phyloP scores from a whole-genome alignment of 768 basidiomycete species.

The Strobilomyces echinocephalus region DNA sequence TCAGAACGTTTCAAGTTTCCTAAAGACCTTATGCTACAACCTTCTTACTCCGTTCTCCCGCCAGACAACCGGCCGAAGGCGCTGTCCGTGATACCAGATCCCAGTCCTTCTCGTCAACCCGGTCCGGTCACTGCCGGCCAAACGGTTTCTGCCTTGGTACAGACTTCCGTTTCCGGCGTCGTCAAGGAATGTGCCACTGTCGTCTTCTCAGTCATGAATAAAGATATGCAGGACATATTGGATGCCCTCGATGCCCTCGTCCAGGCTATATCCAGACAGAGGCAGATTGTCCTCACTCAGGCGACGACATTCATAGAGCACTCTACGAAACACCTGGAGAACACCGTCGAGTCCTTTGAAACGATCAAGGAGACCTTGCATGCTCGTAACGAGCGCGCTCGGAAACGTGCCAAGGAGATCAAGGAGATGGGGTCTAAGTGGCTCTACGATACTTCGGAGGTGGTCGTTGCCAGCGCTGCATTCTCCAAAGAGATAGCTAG shows the following conservation, averaged over 20 bases:
- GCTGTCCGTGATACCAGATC: slow-evolving; percentile 25
- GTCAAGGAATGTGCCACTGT: slow-evolving; percentile 46
- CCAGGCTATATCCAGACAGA: slow-evolving; percentile 46
- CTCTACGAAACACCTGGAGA: slow-evolving; percentile 36
- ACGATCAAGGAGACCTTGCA: slow-evolving; percentile 37
- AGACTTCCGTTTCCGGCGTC: slow-evolving; percentile 44
- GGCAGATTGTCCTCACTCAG: slow-evolving; percentile 21
- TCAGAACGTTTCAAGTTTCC: slow-evolving; percentile 27
- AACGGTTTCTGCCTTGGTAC: slow-evolving; percentile 24
- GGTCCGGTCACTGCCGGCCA: slow-evolving; percentile 14
- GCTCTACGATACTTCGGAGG: slow-evolving; percentile 39
- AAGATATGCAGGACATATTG: slow-evolving; percentile 53
- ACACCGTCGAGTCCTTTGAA: slow-evolving; percentile 34
- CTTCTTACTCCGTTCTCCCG: slow-evolving; percentile 24
- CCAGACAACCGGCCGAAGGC: slow-evolving; percentile 26
- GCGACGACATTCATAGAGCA: slow-evolving; percentile 42
- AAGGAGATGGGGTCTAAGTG: slow-evolving; percentile 46
- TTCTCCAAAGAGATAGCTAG: slow-evolving; percentile 41
- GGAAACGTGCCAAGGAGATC: slow-evolving; percentile 49
- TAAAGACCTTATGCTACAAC: slow-evolving; percentile 37
- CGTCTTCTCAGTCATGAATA: slow-evolving; percentile 40
- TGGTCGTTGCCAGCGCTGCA: slow-evolving; percentile 37
- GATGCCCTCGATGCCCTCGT: slow-evolving; percentile 57
- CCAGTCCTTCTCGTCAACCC: slow-evolving; percentile 5
- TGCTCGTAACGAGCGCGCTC: slow-evolving; percentile 49